These are phyloP conservation scores for Chlorella sorokiniana DNA, from an alignment of 139 green algal species.

Conservation along the genomic window DNA sequence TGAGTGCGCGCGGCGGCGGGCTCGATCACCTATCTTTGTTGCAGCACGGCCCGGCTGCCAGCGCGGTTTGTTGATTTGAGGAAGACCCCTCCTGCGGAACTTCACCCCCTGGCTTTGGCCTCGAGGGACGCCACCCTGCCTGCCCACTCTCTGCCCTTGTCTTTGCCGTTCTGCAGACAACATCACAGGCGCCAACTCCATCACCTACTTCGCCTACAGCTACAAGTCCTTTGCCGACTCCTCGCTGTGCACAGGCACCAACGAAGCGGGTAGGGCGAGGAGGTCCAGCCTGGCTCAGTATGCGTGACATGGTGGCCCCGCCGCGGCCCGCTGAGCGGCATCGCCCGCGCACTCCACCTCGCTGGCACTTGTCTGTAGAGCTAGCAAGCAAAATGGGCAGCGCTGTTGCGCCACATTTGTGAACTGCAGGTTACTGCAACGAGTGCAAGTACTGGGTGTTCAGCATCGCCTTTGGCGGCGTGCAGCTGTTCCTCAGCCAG, in stretches of 20 bases:
- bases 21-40: not conserved
- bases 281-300: too few species aligned
- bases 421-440: conserved; percentile 19
- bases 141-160: not conserved
- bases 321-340: too few species aligned
- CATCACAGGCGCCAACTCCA: conserved; percentile 33
- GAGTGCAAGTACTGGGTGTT: conserved; percentile 41
- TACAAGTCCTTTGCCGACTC: not conserved
- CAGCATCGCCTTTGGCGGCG: conserved; percentile 34
- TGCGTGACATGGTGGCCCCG: too few species aligned
- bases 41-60: not conserved
- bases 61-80: not conserved
- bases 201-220: conserved; percentile 17
- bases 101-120: not conserved
- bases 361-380: too few species aligned
- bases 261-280: not conserved
- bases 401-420: not conserved
- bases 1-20: not conserved
- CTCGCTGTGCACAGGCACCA: not conserved
- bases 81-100: not conserved
- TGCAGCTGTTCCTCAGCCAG: conserved; percentile 40
- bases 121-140: not conserved
- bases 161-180: conserved; percentile 22
- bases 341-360: too few species aligned
- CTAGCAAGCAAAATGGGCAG: not conserved